Percentiles rank a stretch among this genome's conserved stretches.
Conservation (phyloP, 805 yeast species). For the Wickerhamiella dianesei region DNA sequence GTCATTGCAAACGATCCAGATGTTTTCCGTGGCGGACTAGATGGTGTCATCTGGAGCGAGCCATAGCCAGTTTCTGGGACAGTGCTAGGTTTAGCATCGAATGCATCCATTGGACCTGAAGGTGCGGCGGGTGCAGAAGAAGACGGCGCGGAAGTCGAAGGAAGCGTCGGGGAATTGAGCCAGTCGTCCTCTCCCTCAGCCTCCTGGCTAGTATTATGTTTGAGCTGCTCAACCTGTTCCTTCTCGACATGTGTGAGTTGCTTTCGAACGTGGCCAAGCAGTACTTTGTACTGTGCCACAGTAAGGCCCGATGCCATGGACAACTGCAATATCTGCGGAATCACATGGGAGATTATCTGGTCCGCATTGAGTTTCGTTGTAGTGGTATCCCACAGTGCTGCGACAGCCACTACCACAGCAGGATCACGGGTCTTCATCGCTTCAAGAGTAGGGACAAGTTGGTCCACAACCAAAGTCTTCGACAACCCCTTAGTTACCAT, state of each 20-base stretch:
- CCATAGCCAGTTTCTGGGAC: too few species aligned
- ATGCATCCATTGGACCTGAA: neutral
- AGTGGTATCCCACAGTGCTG: slow-evolving; percentile 30
- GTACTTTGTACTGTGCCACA: slow-evolving; percentile 30
- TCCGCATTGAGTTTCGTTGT: slow-evolving; percentile 34
- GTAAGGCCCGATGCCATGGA: slow-evolving; percentile 35
- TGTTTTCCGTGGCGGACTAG: too few species aligned
- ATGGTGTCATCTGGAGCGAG: too few species aligned
- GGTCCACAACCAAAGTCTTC: slow-evolving; percentile 56
- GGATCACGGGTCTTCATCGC: slow-evolving; percentile 68
- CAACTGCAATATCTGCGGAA: slow-evolving; percentile 41
- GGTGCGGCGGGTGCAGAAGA: neutral
- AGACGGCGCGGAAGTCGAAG: too few species aligned
- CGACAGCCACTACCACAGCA: slow-evolving; percentile 39
- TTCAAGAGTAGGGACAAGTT: slow-evolving; percentile 63
- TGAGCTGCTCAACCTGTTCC: slow-evolving; percentile 23
- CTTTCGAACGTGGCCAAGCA: slow-evolving; percentile 29
- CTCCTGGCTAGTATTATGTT: slow-evolving; percentile 7
- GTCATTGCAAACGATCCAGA: too few species aligned
- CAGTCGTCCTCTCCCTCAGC: slow-evolving; percentile 8
- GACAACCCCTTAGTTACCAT: slow-evolving; percentile 34
- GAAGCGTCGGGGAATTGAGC: neutral
- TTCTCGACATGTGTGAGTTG: slow-evolving; percentile 34
- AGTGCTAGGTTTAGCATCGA: neutral
- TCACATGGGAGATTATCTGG: slow-evolving; percentile 36